These are phyloP conservation scores for Lithohypha guttulata DNA, from an alignment of 2,329 filamentous ascomycete species.

Conservation along the genomic window DNA sequence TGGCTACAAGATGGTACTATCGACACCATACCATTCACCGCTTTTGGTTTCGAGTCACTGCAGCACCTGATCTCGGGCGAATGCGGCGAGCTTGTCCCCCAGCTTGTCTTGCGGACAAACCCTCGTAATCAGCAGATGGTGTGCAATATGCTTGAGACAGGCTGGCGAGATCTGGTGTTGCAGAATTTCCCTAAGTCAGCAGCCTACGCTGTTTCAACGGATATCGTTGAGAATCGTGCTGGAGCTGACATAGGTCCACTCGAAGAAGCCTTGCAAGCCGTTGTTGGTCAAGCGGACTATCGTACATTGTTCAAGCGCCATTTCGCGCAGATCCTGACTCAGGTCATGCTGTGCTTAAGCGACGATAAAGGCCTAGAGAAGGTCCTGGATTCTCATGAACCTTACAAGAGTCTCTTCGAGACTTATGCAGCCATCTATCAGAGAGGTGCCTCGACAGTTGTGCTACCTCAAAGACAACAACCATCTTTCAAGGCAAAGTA, in stretches of 20 bases:
- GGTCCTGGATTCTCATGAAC: constrained; percentile 49
- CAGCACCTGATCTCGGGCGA: constrained; percentile 58
- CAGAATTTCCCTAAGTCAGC: constrained; percentile 65
- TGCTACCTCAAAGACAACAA: constrained; percentile 68
- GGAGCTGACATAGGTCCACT: constrained; percentile 44
- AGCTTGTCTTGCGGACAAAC: constrained; percentile 72
- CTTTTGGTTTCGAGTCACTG: constrained; percentile 68
- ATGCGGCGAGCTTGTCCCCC: constrained; percentile 65
- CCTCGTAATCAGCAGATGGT: constrained; percentile 53
- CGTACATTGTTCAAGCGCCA: constrained; percentile 52
- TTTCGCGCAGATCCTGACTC: constrained; percentile 66
- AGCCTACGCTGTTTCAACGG: constrained; percentile 74
- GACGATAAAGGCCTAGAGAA: constrained; percentile 65
- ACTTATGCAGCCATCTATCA: constrained; percentile 59
- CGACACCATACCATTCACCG: constrained; percentile 65
- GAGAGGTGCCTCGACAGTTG: constrained; percentile 54
- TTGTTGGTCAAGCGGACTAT: constrained; percentile 58
- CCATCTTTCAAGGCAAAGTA: constrained; percentile 74
- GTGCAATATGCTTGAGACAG: constrained; percentile 44
- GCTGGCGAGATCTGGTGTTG: constrained; percentile 49
- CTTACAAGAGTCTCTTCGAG: constrained; percentile 50
- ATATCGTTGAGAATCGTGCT: constrained; percentile 44
- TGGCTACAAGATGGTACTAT: constrained; percentile 65
- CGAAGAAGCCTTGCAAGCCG: constrained; percentile 54
- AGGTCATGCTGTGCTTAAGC: constrained; percentile 66